A percentile compares a stretch with the other conserved stretches of the same genome.
Conservation (phyloP, 495 filamentous ascomycete species). For the Hypoxylon perforatum region DNA sequence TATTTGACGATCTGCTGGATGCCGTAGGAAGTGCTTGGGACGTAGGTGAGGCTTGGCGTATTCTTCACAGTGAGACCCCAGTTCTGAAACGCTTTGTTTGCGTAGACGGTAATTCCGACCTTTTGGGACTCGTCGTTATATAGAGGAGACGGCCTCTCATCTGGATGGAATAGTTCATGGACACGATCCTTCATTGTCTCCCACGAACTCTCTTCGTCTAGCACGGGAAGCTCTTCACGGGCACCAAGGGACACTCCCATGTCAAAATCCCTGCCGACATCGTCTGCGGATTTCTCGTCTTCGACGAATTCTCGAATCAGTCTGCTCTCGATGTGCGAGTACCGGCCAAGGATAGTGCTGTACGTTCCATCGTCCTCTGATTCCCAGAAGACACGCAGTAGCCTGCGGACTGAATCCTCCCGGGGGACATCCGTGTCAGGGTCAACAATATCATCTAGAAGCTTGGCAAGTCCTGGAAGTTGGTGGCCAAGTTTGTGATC, state of each 20-base stretch:
- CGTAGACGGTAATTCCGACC: constrained; percentile 25
- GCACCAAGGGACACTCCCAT: constrained; percentile 17
- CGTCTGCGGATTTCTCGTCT: constrained; percentile 12
- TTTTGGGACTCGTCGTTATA: constrained; percentile 20
- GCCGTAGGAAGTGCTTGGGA: constrained; percentile 59
- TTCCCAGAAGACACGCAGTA: constrained; percentile 25
- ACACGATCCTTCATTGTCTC: background rate
- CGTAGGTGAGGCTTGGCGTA: constrained; percentile 55
- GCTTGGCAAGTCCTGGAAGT: constrained; percentile 13
- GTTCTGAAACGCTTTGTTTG: constrained; percentile 54
- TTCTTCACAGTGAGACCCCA: constrained; percentile 62
- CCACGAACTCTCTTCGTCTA: background rate
- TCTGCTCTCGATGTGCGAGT: constrained; percentile 11
- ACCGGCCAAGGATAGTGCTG: constrained; percentile 2
- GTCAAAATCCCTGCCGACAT: constrained; percentile 36
- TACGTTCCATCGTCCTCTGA: constrained; percentile 16
- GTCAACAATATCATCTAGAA: constrained; percentile 19
- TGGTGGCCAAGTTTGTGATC: constrained; percentile 19
- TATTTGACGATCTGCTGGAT: constrained; percentile 58
- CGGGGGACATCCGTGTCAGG: constrained; percentile 15
- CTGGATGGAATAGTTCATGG: background rate
- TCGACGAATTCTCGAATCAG: constrained; percentile 19
- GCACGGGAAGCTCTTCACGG: constrained; percentile 17
- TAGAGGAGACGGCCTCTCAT: constrained; percentile 14
- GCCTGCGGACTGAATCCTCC: constrained; percentile 23